Base-by-base conservation (phyloP, 306 rosid species). In the Gillenia trifoliata region DNA sequence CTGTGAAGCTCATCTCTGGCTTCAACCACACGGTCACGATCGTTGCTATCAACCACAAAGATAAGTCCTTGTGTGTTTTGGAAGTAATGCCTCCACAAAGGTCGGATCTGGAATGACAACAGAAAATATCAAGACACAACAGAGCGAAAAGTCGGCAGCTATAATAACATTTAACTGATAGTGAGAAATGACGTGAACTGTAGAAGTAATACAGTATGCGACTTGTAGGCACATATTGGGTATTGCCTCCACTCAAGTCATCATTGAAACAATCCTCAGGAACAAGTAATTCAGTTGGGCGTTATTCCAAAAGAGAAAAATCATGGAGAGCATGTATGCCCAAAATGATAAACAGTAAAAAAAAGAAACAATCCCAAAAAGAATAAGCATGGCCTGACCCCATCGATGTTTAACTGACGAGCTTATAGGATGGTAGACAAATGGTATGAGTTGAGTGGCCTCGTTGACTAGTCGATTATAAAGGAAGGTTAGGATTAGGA, bases 1-100 rank as follows among this genome's bases (percentile, higher is more conserved):
- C 94, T 87, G 80, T 91, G 91, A 82, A 91, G 82, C 87, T 91
- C 96, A 81, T 91, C 96, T 80, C 96, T 88, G 31, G 96, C 96
- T 87, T 91, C 91, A 79, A 87, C 88, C 10, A 85, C 93, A 83
- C 96, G 93, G 54, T 90, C 96, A 25, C 93, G 87, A 62, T 90
- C 96, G 25, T 90, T 90, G 86, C 96, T 90, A 77, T 90, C 96
- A 74, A 90, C 90, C 83, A 90, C 96, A 77, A 90, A 90, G 67
- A 90, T 90, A 70, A 90, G 89, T 67, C 96, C 96, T 82, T 90
- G 96, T 11, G 96, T 90, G 75, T 88, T 91, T 81, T 91, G 96
- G 83, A 91, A 91, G 85, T 91, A 91, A 67, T 91, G 96, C 86
- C 96, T 87, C 93, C 96, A 91, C 88, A 91, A 76, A 64, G 96